phyloP scores from a whole-genome alignment of 192 early-diverging fungal genomes.

The Coemansia sp. region DNA sequence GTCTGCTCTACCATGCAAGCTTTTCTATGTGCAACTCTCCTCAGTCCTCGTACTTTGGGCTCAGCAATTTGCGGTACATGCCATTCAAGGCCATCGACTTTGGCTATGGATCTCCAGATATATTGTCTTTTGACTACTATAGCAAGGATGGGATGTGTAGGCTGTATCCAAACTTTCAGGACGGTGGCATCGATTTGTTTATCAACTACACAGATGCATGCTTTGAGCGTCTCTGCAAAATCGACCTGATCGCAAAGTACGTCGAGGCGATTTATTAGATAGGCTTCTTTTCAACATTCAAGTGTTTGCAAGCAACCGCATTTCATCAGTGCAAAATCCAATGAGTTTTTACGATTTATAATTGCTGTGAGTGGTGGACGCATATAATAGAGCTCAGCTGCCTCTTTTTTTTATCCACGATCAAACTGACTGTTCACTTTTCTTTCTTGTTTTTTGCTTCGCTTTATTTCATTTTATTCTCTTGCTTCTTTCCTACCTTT shows the following conservation, averaged over 20 bases:
- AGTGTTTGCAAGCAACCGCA: neutral
- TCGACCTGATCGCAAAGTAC: slow-evolving; percentile 26
- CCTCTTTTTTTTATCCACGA: neutral
- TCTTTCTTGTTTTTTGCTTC: neutral
- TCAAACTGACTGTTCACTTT: neutral
- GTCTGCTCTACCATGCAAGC: slow-evolving; percentile 33
- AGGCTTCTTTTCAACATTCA: neutral
- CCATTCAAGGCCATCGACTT: slow-evolving; percentile 40
- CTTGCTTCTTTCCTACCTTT: neutral
- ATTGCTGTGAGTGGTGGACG: too few relatives aligned
- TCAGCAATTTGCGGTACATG: slow-evolving; percentile 40
- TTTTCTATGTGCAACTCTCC: slow-evolving; percentile 36
- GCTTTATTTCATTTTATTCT: neutral
- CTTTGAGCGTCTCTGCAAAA: slow-evolving; percentile 26
- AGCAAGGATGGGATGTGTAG: slow-evolving; percentile 38
- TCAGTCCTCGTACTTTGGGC: slow-evolving; percentile 32
- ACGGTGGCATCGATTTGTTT: slow-evolving; percentile 46
- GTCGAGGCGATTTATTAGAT: slow-evolving; percentile 35
- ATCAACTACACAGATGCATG: slow-evolving; percentile 32
- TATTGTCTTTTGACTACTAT: slow-evolving; percentile 36
- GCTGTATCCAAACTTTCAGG: slow-evolving; percentile 37
- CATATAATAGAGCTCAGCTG: neutral
- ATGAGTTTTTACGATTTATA: neutral
- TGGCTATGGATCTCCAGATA: slow-evolving; percentile 35
- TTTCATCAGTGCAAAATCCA: too few relatives aligned